These are phyloP conservation scores for Cladosporium sphaerospermum DNA, from an alignment of 2,329 filamentous ascomycete species.

Conservation along the genomic window DNA sequence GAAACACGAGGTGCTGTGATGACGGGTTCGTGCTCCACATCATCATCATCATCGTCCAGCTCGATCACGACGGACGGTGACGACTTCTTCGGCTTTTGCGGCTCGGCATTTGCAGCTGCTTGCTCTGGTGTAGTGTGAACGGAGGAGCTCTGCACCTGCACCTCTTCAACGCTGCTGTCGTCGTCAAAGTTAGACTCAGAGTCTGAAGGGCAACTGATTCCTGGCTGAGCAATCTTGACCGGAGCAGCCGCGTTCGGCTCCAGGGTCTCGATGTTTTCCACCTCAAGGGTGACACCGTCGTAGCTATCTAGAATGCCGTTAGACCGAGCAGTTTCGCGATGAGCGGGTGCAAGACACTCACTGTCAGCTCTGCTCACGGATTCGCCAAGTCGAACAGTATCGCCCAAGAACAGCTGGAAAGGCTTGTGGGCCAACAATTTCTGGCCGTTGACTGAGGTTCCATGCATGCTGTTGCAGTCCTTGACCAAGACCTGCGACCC, in stretches of 20 bases:
- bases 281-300: conserved; percentile 23
- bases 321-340: not conserved
- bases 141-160: conserved; percentile 13
- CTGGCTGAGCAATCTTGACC: conserved; percentile 8
- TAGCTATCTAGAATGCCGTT: conserved; percentile 19
- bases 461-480: conserved; percentile 29
- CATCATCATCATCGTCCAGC: conserved; percentile 18
- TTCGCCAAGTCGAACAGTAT: conserved; percentile 29
- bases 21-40: not conserved
- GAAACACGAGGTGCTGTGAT: too few species aligned
- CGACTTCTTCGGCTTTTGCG: not conserved
- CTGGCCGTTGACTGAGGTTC: conserved; percentile 30
- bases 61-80: conserved; percentile 12
- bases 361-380: conserved; percentile 23
- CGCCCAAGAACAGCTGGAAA: conserved; percentile 20
- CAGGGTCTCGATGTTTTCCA: conserved; percentile 12
- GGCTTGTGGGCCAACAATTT: conserved; percentile 17
- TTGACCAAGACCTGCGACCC: conserved; percentile 23
- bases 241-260: not conserved
- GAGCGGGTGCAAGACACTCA: conserved; percentile 13
- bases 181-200: conserved; percentile 22
- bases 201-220: conserved; percentile 18
- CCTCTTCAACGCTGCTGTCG: not conserved
- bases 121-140: conserved; percentile 26
- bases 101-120: not conserved